A percentile compares a stretch with the other conserved stretches of the same genome.
Conservation (phyloP, 305 asterid species). For the Andrographis paniculata region DNA sequence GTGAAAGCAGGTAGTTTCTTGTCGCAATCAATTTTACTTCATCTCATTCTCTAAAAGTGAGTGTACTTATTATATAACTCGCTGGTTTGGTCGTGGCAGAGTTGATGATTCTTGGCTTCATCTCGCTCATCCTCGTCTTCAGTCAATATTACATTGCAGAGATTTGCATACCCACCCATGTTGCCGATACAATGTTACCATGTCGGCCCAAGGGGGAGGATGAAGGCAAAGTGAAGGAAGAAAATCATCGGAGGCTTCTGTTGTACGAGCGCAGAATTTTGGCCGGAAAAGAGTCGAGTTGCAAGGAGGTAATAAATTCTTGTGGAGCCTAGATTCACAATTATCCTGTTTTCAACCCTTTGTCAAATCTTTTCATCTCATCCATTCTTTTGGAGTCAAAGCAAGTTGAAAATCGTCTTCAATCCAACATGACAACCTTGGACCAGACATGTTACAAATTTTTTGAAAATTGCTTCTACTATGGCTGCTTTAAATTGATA, state of each 20-base stretch:
- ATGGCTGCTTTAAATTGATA: too few species aligned
- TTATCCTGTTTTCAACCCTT: too few species aligned
- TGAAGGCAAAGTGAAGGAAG: conserved; percentile 17
- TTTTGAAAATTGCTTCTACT: too few species aligned
- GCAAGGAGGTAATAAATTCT: conserved; percentile 35
- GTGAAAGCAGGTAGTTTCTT: conserved; percentile 57
- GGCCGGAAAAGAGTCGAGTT: conserved; percentile 28
- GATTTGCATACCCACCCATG: conserved; percentile 50
- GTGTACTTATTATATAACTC: conserved; percentile 8
- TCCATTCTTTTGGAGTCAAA: conserved; percentile 2
- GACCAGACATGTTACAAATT: too few species aligned
- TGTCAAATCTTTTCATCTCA: too few species aligned
- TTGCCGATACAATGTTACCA: conserved; percentile 63
- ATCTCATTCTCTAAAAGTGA: too few species aligned
- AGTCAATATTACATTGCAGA: conserved; percentile 64
- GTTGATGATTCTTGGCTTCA: conserved; percentile 73
- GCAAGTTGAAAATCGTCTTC: neutral
- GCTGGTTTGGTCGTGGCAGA: conserved; percentile 30
- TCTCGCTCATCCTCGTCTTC: conserved; percentile 60
- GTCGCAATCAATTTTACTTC: too few species aligned
- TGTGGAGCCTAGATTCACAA: too few species aligned
- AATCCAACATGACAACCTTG: neutral
- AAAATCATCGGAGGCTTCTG: conserved; percentile 43
- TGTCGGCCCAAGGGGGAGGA: conserved; percentile 22
- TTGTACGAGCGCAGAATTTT: conserved; percentile 52